A percentile compares a stretch with the other conserved stretches of the same genome.
These are phyloP conservation scores for Nannochloropsis oceanica DNA, from an alignment of 108 stramenopile species.

Conservation along the genomic window DNA sequence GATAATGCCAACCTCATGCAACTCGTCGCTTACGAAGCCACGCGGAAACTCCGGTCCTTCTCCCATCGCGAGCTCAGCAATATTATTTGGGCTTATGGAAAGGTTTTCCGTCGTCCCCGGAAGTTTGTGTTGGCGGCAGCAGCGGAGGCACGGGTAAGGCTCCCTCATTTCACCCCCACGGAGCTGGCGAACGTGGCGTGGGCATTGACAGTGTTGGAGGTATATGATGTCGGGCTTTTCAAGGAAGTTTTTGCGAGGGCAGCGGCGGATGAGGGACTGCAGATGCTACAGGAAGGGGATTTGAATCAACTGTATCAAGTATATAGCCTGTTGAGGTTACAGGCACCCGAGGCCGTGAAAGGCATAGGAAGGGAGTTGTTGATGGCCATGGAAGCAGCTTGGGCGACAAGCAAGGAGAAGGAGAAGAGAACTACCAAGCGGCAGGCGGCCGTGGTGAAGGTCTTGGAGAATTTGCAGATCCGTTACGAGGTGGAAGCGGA, in stretches of 20 bases:
- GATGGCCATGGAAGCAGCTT: background rate
- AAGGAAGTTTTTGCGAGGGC: background rate
- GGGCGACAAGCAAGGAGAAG: background rate
- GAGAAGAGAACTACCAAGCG: background rate
- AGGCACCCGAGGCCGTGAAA: background rate
- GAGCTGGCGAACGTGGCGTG: constrained; percentile 26
- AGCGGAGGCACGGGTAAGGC: background rate
- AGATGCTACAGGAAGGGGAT: background rate
- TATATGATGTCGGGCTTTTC: background rate
- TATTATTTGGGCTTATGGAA: constrained; percentile 18
- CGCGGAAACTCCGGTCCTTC: background rate
- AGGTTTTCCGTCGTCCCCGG: background rate
- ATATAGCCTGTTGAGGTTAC: background rate
- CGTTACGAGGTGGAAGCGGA: constrained; percentile 22
- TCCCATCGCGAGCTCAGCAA: constrained; percentile 15
- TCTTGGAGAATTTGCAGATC: constrained; percentile 10
- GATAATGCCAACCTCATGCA: background rate
- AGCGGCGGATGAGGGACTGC: background rate
- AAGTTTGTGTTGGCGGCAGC: background rate
- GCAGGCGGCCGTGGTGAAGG: background rate
- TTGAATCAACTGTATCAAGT: background rate
- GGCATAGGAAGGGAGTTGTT: background rate
- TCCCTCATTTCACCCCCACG: constrained; percentile 3
- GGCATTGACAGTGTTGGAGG: constrained; percentile 16
- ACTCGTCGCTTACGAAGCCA: background rate